Evolutionary conservation across 257 asterid species (phyloP).

Genomic region (Ilex asprella): DNA sequence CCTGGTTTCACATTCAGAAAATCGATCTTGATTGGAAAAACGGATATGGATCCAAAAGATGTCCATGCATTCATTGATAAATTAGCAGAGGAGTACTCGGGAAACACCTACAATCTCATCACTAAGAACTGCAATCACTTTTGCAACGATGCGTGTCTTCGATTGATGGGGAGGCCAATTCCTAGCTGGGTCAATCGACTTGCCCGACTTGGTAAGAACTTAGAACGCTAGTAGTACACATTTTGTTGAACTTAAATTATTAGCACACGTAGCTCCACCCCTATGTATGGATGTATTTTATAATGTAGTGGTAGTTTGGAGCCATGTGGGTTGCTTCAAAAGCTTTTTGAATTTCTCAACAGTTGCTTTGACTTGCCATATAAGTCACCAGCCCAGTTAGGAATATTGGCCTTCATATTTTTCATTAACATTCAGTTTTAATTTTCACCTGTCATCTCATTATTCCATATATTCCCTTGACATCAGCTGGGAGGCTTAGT

Average conservation of each 20-base stretch:
- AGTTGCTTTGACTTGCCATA: not conserved
- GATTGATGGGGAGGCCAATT: constrained; percentile 43
- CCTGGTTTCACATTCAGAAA: constrained; percentile 69
- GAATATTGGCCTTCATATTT: too few relatives aligned
- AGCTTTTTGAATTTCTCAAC: not conserved
- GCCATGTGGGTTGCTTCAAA: not conserved
- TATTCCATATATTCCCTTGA: too few relatives aligned
- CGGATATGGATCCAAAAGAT: constrained; percentile 29
- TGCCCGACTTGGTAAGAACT: constrained; percentile 44
- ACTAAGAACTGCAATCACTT: constrained; percentile 70
- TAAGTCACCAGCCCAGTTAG: too few relatives aligned
- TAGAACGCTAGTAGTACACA: not conserved
- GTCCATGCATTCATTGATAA: constrained; percentile 41
- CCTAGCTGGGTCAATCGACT: constrained; percentile 76
- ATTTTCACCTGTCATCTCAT: too few relatives aligned
- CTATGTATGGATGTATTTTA: too few relatives aligned
- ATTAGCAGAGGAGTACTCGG: constrained; percentile 39
- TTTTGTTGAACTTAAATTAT: too few relatives aligned
- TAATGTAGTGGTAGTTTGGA: too few relatives aligned
- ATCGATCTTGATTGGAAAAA: constrained; percentile 59
- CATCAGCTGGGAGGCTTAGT: too few relatives aligned
- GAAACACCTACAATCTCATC: constrained; percentile 52
- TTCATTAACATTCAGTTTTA: too few relatives aligned
- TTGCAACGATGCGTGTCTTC: constrained; percentile 47
- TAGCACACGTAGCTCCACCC: too few relatives aligned